These are phyloP conservation scores for Neonectria punicea DNA, from an alignment of 2,329 filamentous ascomycete genomes.

Conservation along the genomic window DNA sequence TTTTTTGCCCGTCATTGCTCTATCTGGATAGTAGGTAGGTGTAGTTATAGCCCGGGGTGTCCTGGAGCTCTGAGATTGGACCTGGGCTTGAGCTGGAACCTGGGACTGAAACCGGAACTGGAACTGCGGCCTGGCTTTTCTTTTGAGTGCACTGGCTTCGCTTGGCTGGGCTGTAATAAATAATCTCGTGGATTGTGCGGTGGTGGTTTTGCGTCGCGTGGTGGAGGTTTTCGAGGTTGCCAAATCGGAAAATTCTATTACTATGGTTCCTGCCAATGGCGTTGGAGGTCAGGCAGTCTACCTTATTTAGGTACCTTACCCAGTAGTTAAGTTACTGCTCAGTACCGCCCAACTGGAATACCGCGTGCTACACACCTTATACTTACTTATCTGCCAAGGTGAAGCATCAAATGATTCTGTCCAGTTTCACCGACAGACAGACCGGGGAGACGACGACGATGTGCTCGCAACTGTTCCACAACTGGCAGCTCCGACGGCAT, in stretches of 20 bases:
- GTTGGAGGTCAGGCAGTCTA: background rate
- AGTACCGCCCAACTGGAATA: background rate
- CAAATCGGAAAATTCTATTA: slow-evolving; percentile 24
- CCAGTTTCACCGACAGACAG: slow-evolving; percentile 11
- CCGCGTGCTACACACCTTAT: background rate
- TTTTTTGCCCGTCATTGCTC: slow-evolving; percentile 41
- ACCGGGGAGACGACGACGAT: slow-evolving; percentile 2
- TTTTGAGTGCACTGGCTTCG: background rate
- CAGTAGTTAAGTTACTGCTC: background rate
- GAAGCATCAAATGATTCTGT: background rate
- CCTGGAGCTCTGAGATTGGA: background rate
- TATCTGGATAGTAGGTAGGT: slow-evolving; percentile 1
- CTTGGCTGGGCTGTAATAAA: slow-evolving; percentile 5
- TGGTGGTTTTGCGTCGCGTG: slow-evolving; percentile 1
- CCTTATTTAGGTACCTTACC: background rate
- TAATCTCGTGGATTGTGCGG: slow-evolving; percentile 7
- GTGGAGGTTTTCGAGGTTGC: slow-evolving; percentile 7
- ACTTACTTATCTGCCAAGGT: slow-evolving; percentile 5
- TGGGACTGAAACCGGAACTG: background rate
- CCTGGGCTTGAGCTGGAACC: background rate
- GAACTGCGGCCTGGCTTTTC: background rate
- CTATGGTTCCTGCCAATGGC: slow-evolving; percentile 12
- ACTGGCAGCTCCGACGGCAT: slow-evolving; percentile 7
- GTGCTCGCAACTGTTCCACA: background rate
- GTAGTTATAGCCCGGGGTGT: background rate